phyloP scores from a whole-genome alignment of 257 asterid species.

The Nicotiana tomentosiformis region DNA sequence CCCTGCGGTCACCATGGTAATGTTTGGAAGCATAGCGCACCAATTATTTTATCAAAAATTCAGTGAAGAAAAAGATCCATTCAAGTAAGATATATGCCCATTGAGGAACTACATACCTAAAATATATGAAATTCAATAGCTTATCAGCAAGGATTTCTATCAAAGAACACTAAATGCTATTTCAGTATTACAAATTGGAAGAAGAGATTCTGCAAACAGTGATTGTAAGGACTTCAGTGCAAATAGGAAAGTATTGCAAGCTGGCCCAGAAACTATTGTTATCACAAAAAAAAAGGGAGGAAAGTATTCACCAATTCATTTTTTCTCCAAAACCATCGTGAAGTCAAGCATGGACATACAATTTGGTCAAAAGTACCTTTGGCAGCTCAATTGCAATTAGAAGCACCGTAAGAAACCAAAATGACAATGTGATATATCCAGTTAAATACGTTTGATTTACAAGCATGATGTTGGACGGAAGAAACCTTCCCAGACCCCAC shows the following conservation, averaged over 20 bases:
- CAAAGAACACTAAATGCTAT: not conserved
- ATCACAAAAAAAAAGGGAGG: no score
- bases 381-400: conserved; percentile 2
- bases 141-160: not conserved
- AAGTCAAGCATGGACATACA: not conserved
- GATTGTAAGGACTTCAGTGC: not conserved
- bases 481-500: no score
- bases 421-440: not conserved
- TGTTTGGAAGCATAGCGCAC: conserved; percentile 1
- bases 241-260: not conserved
- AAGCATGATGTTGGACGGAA: not conserved
- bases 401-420: not conserved
- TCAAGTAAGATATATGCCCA: not conserved
- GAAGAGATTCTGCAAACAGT: not conserved
- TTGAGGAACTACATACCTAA: not conserved
- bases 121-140: not conserved
- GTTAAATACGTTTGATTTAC: not conserved
- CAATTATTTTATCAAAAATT: not conserved
- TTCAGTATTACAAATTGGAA: not conserved
- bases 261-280: no score
- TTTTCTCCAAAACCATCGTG: not conserved
- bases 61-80: not conserved
- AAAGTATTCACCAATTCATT: not conserved
- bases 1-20: conserved; percentile 47
- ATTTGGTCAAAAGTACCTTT: not conserved